Percentiles rank a stretch among this genome's conserved stretches.
Conservation (phyloP, 352 stramenopile species). For the Phytopythium litorale region DNA sequence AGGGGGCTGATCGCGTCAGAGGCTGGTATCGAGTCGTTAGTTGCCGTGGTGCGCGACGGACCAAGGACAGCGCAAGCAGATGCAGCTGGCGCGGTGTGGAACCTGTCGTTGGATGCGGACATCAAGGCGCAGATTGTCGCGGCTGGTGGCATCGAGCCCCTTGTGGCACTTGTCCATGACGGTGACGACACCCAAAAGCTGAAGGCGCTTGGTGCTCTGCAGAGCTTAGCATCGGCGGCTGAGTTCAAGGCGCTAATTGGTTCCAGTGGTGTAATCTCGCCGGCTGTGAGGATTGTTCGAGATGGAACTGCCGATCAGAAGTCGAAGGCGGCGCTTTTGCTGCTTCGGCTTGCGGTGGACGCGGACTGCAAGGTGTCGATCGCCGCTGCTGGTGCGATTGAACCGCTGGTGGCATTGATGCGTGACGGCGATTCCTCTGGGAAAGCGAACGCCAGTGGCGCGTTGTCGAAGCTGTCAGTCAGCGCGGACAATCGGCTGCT, state of each 20-base stretch:
- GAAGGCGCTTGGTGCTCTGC: not conserved
- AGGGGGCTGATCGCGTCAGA: not conserved
- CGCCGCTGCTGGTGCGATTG: not conserved
- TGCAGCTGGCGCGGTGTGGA: not conserved
- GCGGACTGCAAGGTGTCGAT: not conserved
- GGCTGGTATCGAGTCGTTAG: not conserved
- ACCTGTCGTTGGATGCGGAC: not conserved
- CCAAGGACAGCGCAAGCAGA: not conserved
- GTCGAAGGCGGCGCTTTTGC: not conserved
- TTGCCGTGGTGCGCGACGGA: not conserved
- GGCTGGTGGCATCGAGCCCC: not conserved
- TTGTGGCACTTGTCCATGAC: not conserved
- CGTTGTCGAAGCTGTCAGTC: not conserved
- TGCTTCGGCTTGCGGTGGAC: not conserved
- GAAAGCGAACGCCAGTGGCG: not conserved
- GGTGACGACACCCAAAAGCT: not conserved
- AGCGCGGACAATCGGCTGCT: not conserved
- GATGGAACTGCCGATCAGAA: not conserved
- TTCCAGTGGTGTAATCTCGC: not conserved
- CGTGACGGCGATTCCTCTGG: not conserved
- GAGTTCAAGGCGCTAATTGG: not conserved
- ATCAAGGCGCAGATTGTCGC: not conserved
- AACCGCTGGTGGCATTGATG: not conserved
- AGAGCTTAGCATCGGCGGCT: not conserved
- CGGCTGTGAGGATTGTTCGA: not conserved